These are phyloP conservation scores for Lactifluus rugatus DNA, from an alignment of 768 basidiomycete species.

Conservation along the genomic window DNA sequence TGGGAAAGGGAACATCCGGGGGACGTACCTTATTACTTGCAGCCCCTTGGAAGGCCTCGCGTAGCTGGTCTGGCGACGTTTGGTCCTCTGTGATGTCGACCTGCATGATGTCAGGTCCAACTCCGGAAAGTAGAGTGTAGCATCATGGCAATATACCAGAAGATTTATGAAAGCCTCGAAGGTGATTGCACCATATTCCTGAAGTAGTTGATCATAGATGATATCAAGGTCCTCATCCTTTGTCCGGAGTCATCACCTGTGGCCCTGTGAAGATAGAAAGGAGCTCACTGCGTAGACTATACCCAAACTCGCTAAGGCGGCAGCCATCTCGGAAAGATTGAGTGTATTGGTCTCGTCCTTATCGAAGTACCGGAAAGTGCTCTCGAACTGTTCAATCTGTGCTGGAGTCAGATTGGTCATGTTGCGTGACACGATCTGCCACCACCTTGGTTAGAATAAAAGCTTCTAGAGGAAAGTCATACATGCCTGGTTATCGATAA, in stretches of 20 bases:
- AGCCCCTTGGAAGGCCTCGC: constrained; percentile 87
- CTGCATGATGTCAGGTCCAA: constrained; percentile 31
- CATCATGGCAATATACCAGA: constrained; percentile 45
- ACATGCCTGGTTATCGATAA: constrained; percentile 89
- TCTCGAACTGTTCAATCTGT: constrained; percentile 92
- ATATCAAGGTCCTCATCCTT: constrained; percentile 82
- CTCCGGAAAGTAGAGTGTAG: not conserved
- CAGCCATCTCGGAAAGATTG: constrained; percentile 76
- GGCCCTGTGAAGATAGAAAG: not conserved
- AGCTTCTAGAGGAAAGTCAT: not conserved
- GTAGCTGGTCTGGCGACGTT: constrained; percentile 83
- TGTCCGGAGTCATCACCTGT: not conserved
- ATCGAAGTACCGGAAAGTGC: constrained; percentile 97
- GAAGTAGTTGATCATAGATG: constrained; percentile 70
- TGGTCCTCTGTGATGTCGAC: constrained; percentile 96
- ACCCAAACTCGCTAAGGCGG: constrained; percentile 88
- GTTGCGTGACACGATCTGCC: constrained; percentile 84
- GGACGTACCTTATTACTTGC: constrained; percentile 73
- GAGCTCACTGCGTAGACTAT: constrained; percentile 74
- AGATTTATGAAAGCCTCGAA: constrained; percentile 94
- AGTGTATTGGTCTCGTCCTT: constrained; percentile 87
- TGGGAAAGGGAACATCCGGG: not conserved
- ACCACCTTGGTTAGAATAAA: not conserved
- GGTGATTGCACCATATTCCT: constrained; percentile 79
- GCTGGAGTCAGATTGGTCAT: constrained; percentile 93